Base-by-base conservation (phyloP, 192 early-diverging fungal species). In the Chytriomyces hyalinus region DNA sequence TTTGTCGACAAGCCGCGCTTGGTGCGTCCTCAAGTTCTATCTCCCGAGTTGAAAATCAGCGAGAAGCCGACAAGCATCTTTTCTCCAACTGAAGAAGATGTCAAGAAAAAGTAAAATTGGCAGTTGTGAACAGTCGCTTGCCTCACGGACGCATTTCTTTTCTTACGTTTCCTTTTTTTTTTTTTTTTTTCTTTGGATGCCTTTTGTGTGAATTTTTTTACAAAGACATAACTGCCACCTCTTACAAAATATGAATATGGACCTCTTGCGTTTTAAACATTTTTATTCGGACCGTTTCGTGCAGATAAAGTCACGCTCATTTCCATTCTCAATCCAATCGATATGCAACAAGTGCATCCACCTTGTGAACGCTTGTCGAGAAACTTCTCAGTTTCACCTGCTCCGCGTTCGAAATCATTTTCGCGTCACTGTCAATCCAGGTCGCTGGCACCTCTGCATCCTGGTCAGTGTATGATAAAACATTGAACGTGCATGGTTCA, bases 401-500 rank as follows among this genome's bases (percentile, higher is more conserved):
- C 83, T 97, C 92, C 6, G 93, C 89, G 69, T 95, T 93, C 46
- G 90, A 84, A 53, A 98, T 92, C n/a, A 93, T 79, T 66, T 88
- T 84, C 4, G 93, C 87, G 63, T 94, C 93, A 13, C 91, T 90
- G 77, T 97, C 94, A 11, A 85, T 86, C 97, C 97, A 98, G 11
- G 88, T 91, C 10, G 86, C 87, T 6, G 96, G 96, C 0, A 96
- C 93, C 64, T 94, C 92, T 6, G 92, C 93, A 70, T 96, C 91
- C 74, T 88, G 89, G 66, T 96, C 92, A 3, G 95, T 93, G 77
- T 97, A 97, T 5, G 92, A 94, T 5, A 97, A 80, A 13, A 98
- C 89, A 71, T 95, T 96, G 76, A 97, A 97, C 6, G 96, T 97
- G 78, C 95, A 94, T 67, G 93, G 92, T 48, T 95, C 93, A 61